phyloP scores from a whole-genome alignment of 805 yeast genomes.

The Scheffersomyces stipitis region DNA sequence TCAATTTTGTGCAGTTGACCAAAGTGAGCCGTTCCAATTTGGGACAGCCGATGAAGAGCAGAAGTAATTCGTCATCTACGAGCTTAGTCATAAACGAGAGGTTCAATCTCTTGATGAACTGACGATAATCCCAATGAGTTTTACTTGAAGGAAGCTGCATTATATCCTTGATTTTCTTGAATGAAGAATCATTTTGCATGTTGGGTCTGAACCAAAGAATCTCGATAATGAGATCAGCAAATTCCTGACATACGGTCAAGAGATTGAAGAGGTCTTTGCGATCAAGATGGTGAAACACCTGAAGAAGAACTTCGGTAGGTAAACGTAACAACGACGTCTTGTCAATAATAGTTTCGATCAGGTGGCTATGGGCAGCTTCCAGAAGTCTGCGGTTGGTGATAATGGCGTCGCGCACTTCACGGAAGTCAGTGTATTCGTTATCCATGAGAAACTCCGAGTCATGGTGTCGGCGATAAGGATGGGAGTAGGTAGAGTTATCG shows the following conservation, averaged over 20 bases:
- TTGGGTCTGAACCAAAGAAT: conserved; percentile 87
- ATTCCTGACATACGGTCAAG: conserved; percentile 73
- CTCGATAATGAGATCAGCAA: conserved; percentile 78
- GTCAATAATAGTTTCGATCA: conserved; percentile 7
- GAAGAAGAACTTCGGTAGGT: conserved; percentile 62
- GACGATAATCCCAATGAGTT: conserved; percentile 67
- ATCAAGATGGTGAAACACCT: conserved; percentile 64
- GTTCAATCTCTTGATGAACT: conserved; percentile 75
- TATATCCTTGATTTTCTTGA: conserved; percentile 54
- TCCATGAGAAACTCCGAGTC: conserved; percentile 31
- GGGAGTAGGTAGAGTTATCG: not conserved
- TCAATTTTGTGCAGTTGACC: conserved; percentile 70
- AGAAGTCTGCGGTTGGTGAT: conserved; percentile 24
- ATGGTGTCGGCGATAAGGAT: not conserved
- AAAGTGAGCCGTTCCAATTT: conserved; percentile 84
- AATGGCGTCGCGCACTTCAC: conserved; percentile 35
- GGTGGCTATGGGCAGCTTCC: conserved; percentile 9
- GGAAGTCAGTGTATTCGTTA: conserved; percentile 32
- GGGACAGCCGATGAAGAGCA: conserved; percentile 62
- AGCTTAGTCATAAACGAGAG: conserved; percentile 68
- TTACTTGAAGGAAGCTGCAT: conserved; percentile 46
- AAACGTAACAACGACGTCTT: conserved; percentile 43
- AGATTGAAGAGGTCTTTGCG: conserved; percentile 62
- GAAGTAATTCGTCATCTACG: conserved; percentile 64
- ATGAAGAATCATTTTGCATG: conserved; percentile 50